Conservation (phyloP, 257 asterid species). For the Solanum sejunctum region DNA sequence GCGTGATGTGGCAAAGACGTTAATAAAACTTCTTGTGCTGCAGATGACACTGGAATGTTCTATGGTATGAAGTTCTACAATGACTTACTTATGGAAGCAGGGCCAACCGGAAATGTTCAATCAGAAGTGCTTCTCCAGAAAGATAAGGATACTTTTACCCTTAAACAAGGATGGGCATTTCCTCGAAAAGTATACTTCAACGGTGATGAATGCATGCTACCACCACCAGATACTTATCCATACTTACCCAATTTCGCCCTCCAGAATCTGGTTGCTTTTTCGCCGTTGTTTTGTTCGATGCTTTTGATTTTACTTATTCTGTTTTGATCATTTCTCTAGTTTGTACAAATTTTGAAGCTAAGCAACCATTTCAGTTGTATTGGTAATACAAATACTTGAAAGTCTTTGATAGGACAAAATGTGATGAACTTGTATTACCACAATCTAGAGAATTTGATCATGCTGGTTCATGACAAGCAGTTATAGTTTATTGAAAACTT, state of each 20-base stretch:
- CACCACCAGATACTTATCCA: conserved; percentile 75
- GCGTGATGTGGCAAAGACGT: background rate
- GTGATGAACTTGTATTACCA: background rate
- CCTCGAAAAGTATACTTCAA: conserved; percentile 79
- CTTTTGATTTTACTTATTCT: conserved; percentile 15
- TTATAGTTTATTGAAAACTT: background rate
- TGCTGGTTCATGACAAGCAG: background rate
- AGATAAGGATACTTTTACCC: conserved; percentile 45
- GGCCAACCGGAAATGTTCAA: conserved; percentile 63
- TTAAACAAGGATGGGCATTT: conserved; percentile 85
- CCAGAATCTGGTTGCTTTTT: conserved; percentile 14
- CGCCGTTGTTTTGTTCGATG: conserved; percentile 14
- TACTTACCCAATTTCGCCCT: conserved; percentile 56
- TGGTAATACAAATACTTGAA: background rate
- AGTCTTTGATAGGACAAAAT: background rate
- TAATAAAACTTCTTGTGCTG: background rate
- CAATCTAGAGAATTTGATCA: background rate
- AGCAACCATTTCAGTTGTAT: background rate
- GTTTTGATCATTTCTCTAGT: conserved; percentile 18
- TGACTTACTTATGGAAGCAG: conserved; percentile 75
- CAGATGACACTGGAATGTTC: conserved; percentile 92
- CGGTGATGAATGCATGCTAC: conserved; percentile 81
- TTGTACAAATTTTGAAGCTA: conserved; percentile 16
- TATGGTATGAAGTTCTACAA: conserved; percentile 78
- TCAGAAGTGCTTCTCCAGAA: conserved; percentile 68